Conservation (phyloP, 805 yeast species). For the Pichia exigua region DNA sequence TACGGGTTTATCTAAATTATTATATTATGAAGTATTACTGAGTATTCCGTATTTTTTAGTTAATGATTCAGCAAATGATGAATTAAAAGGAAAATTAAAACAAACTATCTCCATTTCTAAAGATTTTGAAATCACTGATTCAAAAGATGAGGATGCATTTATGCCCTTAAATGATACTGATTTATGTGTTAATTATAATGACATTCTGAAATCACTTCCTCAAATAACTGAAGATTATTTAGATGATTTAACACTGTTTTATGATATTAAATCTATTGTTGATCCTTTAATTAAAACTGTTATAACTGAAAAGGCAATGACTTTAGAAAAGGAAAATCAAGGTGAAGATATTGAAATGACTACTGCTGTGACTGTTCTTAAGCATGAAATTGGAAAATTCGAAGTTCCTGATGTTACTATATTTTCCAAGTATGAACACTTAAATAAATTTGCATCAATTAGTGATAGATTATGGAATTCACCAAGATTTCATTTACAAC, state of each 20-base stretch:
- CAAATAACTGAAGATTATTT: conserved; percentile 40
- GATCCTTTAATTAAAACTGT: conserved; percentile 13
- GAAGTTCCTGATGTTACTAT: conserved; percentile 31
- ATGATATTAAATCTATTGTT: conserved; percentile 25
- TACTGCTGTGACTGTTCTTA: conserved; percentile 13
- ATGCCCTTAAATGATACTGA: conserved; percentile 27
- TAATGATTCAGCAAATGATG: conserved; percentile 19
- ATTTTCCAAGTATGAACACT: conserved; percentile 25
- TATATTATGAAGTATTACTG: conserved; percentile 53
- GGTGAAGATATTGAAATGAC: conserved; percentile 1
- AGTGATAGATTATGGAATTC: conserved; percentile 62
- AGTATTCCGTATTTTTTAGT: conserved; percentile 50
- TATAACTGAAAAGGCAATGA: conserved; percentile 7
- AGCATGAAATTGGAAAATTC: conserved; percentile 19
- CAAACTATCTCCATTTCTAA: conserved; percentile 40
- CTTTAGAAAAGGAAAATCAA: conserved; percentile 4
- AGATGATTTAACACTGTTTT: conserved; percentile 36
- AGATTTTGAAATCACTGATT: conserved; percentile 13
- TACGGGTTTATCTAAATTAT: conserved; percentile 56
- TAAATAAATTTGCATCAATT: conserved; percentile 32
- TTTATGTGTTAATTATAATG: neutral
- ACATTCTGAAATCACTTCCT: conserved; percentile 16
- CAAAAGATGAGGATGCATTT: conserved; percentile 27
- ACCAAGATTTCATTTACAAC: conserved; percentile 55
- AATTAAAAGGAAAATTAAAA: conserved; percentile 29